phyloP scores from a whole-genome alignment of 768 basidiomycete species.

The Pholiota molesta region DNA sequence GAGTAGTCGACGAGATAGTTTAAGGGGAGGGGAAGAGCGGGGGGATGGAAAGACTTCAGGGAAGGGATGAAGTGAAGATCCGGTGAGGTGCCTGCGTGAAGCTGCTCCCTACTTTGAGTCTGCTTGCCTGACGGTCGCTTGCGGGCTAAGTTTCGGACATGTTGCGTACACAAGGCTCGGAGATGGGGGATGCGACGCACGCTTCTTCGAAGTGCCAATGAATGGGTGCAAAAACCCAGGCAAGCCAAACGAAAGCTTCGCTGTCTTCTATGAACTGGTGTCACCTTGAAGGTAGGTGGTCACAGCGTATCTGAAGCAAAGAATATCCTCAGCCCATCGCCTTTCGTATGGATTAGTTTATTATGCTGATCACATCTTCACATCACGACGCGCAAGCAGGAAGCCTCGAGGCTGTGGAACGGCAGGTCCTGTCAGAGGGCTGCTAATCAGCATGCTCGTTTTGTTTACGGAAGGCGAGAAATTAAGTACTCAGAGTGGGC shows the following conservation, averaged over 20 bases:
- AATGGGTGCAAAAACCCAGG: neutral
- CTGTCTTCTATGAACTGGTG: no score
- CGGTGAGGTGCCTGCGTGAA: conserved; percentile 1
- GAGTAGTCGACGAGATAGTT: neutral
- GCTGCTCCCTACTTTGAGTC: neutral
- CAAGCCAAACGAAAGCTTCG: no score
- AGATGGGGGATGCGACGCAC: neutral
- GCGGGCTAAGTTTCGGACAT: neutral
- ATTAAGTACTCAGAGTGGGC: neutral
- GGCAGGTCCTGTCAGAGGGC: conserved; percentile 16
- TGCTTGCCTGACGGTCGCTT: conserved; percentile 6
- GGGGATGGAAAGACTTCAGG: neutral
- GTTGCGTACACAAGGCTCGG: neutral
- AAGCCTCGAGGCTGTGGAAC: conserved; percentile 14
- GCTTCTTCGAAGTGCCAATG: neutral
- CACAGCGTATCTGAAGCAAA: no score
- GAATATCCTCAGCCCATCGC: no score
- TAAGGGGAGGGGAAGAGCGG: neutral
- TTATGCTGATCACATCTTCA: neutral
- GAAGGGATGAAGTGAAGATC: conserved; percentile 4
- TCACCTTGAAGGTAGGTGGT: no score
- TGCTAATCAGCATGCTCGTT: conserved; percentile 6
- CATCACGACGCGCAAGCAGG: conserved; percentile 1
- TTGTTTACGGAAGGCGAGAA: neutral
- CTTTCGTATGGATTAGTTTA: no score